These are phyloP conservation scores for Grigorovia jiainica DNA, from an alignment of 805 yeast genomes.

Conservation along the genomic window DNA sequence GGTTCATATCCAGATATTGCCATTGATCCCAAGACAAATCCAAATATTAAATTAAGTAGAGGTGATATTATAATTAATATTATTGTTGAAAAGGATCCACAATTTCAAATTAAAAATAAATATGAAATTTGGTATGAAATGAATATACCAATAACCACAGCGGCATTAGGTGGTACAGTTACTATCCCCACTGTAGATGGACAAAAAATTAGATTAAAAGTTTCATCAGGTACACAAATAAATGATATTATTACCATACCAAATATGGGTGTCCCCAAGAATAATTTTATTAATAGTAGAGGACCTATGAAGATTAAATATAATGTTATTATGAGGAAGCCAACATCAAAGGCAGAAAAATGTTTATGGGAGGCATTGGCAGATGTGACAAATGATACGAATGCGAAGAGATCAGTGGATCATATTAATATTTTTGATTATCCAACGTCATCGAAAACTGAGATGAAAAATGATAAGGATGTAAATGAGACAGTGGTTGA, in stretches of 20 bases:
- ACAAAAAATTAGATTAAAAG: slow-evolving; percentile 59
- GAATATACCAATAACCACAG: slow-evolving; percentile 85
- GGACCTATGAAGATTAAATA: slow-evolving; percentile 77
- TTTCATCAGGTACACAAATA: slow-evolving; percentile 75
- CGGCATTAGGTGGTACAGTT: slow-evolving; percentile 88
- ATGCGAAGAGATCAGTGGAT: slow-evolving; percentile 52
- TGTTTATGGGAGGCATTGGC: slow-evolving; percentile 92
- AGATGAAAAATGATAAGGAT: neutral
- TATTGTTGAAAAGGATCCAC: slow-evolving; percentile 63
- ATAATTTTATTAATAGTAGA: slow-evolving; percentile 40
- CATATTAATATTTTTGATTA: slow-evolving; percentile 1
- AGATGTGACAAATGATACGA: slow-evolving; percentile 71
- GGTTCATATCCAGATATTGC: slow-evolving; percentile 86
- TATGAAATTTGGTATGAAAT: slow-evolving; percentile 52
- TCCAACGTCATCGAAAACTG: neutral
- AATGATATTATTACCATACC: slow-evolving; percentile 70
- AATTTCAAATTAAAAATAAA: slow-evolving; percentile 56
- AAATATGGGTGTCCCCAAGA: slow-evolving; percentile 76
- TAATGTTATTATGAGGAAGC: slow-evolving; percentile 61
- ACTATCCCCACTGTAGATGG: slow-evolving; percentile 90
- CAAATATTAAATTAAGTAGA: slow-evolving; percentile 52
- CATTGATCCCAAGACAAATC: slow-evolving; percentile 40
- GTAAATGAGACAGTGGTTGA: neutral
- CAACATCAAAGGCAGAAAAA: slow-evolving; percentile 74
- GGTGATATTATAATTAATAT: slow-evolving; percentile 87